Conservation (phyloP, 2,329 filamentous ascomycete species). For the Metarhizium guizhouense region DNA sequence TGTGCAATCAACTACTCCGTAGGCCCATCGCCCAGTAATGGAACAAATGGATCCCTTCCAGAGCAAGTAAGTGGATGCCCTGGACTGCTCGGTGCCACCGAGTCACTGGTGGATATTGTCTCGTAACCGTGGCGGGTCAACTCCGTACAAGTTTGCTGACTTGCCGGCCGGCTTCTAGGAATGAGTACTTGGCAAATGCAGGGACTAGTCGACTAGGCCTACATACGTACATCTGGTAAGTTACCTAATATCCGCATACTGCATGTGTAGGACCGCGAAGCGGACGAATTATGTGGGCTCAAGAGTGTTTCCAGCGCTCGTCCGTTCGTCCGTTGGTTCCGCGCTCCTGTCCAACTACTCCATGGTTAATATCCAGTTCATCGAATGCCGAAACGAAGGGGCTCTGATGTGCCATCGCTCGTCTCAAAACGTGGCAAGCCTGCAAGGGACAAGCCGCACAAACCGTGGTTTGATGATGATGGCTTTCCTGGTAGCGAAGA, state of each 20-base stretch:
- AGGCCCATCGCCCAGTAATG: not conserved
- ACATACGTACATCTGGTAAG: too few species aligned
- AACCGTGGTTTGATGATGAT: not conserved
- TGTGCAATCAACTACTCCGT: too few species aligned
- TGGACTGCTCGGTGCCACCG: not conserved
- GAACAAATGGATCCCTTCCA: conserved; percentile 10
- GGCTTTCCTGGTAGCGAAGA: not conserved
- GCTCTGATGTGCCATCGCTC: not conserved
- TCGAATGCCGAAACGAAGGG: not conserved
- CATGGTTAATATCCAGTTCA: too few species aligned
- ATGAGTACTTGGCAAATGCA: not conserved
- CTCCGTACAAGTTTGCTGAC: too few species aligned
- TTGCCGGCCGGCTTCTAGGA: not conserved
- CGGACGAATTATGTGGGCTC: too few species aligned
- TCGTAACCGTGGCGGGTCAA: not conserved
- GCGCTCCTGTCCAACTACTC: too few species aligned
- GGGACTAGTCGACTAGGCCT: too few species aligned
- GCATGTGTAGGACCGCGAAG: too few species aligned
- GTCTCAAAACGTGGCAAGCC: not conserved
- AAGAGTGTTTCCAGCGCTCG: too few species aligned
- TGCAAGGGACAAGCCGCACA: not conserved
- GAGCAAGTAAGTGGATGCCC: not conserved
- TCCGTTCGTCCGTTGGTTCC: not conserved
- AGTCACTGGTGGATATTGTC: not conserved
- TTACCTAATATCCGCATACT: too few species aligned